phyloP scores from a whole-genome alignment of 805 yeast species.

The Wickerhamiella sorbophila region DNA sequence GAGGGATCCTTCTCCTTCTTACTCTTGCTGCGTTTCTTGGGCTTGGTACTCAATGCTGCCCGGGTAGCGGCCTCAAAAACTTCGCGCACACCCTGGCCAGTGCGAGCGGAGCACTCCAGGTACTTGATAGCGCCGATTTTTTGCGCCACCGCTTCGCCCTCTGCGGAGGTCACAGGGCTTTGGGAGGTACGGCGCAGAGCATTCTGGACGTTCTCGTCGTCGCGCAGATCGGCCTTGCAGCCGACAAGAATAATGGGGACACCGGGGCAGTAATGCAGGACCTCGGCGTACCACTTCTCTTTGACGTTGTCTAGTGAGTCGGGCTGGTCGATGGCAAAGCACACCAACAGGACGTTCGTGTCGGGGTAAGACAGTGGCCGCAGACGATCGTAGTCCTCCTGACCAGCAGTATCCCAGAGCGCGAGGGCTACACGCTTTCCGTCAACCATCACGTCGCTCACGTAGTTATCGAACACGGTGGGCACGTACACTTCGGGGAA shows the following conservation, averaged over 20 bases:
- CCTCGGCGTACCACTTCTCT: conserved; percentile 93
- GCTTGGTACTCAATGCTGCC: conserved; percentile 58
- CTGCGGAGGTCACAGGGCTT: conserved; percentile 66
- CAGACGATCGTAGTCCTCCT: conserved; percentile 90
- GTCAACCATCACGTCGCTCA: conserved; percentile 86
- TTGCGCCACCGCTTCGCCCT: conserved; percentile 77
- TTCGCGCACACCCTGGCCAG: conserved; percentile 83
- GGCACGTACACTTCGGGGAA: conserved; percentile 94
- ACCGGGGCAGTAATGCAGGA: conserved; percentile 84
- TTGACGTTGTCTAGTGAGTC: conserved; percentile 87
- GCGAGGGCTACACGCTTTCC: conserved; percentile 89
- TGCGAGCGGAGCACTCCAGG: conserved; percentile 78
- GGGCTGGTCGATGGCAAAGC: conserved; percentile 83
- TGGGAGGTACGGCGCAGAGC: conserved; percentile 59
- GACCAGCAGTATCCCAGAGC: conserved; percentile 97
- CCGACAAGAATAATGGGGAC: conserved; percentile 88
- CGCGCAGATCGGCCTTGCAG: conserved; percentile 79
- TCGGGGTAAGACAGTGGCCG: conserved; percentile 88
- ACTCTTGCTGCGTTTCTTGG: conserved; percentile 9
- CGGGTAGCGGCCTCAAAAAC: conserved; percentile 88
- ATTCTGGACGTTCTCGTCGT: conserved; percentile 65
- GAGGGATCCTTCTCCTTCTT: conserved; percentile 15
- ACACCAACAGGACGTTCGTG: conserved; percentile 78
- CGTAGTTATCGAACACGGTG: conserved; percentile 94
- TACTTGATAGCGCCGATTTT: conserved; percentile 79